Base-by-base conservation (phyloP, 495 filamentous ascomycete genomes). In the Annulohypoxylon stygium region DNA sequence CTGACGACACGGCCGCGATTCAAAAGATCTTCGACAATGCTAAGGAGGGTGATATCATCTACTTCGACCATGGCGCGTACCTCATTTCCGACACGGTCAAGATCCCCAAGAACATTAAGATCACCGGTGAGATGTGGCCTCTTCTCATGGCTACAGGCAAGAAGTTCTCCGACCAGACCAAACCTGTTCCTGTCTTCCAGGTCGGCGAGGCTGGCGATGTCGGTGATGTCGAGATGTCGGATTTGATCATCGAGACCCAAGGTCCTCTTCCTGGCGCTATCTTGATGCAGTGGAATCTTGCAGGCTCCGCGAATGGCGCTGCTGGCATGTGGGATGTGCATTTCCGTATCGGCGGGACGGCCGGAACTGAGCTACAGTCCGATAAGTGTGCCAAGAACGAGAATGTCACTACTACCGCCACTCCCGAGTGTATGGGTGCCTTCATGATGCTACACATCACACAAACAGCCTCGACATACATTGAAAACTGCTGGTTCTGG, bases 401-500 rank as follows among this genome's bases (percentile, higher is more conserved):
- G 8, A 85, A 83, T 37, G 80, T 84, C 36, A 86, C 84, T 25
- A 86, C 87, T 48, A 83, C 80, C 4, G 84, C 89, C 69, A 81
- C 81, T 74, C 84, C 81, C 23, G 78, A 80, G 7, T 95, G 92
- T 80, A 89, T 88, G 78, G 93, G 90, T 30, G 86, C 93, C 11
- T 96, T 96, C 86, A 83, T 97, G 82, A 88, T 95, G 62, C 82
- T 98, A 18, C 94, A 97, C 78, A 81, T 97, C 41, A 93, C 93
- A 4, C 75, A 86, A 51, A 83, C 88, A 26, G 93, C 87, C 5
- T 90, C 88, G 61, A 87, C 90, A 14, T 97, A 97, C 80, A 81
- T 97, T 54, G 95, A 97, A 83, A 98, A 98, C 82, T 90, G 88
- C 48, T 98, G 95, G 95, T 92, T 91, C 81, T 98, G 95, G 95